phyloP scores from a whole-genome alignment of 179 eudicot genomes.

The Drosera spatulata region DNA sequence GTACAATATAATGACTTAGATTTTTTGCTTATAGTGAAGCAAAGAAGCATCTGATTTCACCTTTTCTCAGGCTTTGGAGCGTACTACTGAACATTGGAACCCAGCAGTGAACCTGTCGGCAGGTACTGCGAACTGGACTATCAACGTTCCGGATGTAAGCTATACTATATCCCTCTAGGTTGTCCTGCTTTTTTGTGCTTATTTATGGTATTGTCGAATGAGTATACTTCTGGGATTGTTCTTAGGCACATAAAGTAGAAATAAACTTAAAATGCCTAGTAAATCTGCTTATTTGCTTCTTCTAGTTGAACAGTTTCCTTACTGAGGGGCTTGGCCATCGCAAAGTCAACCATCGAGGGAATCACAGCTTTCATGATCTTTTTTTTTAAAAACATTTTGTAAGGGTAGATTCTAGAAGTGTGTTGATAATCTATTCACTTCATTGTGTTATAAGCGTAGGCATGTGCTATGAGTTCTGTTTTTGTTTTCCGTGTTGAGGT shows the following conservation, averaged over 20 bases:
- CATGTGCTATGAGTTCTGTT: background rate
- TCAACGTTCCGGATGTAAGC: conserved; percentile 33
- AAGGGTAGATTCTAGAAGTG: background rate
- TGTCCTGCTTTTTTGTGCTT: background rate
- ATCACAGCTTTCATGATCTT: background rate
- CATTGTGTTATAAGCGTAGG: background rate
- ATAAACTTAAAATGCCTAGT: conserved; percentile 9
- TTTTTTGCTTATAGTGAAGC: background rate
- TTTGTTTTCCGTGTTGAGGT: background rate
- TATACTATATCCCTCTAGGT: background rate
- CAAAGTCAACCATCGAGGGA: background rate
- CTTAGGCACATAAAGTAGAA: conserved; percentile 19
- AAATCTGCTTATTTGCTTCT: background rate
- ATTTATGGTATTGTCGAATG: background rate
- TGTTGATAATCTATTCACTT: background rate
- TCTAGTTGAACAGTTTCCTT: background rate
- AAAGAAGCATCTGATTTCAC: background rate
- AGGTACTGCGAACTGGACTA: conserved; percentile 22
- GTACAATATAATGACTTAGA: background rate
- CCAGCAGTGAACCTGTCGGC: conserved; percentile 11
- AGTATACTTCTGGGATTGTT: background rate
- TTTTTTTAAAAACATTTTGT: background rate
- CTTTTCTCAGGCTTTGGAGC: conserved; percentile 16
- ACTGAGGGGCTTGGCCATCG: background rate
- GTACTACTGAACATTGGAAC: conserved; percentile 7